Evolutionary conservation across 169 alveolate species (phyloP), one percentile per base, ranked within the genome.

Genomic region (Cryptosporidium tyzzeri): DNA sequence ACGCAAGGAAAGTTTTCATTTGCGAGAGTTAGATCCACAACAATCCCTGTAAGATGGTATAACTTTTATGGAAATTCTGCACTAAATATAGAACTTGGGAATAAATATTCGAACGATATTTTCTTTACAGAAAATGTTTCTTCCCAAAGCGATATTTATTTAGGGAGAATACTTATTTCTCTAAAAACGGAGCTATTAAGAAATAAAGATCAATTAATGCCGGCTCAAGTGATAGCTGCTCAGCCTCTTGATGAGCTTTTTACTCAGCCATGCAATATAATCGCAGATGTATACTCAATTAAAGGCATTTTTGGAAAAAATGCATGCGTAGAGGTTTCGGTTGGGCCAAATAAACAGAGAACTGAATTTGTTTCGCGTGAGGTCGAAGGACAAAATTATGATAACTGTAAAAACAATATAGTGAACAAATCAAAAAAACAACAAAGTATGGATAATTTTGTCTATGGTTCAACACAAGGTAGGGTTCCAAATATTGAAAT

Each of bases 151-250:
- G 93, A 93, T 71, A 89, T 68, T 23, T 96, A 96, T 89, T 84
- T 95, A 53, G 98, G 98, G 16, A 86, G 98, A 85, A 69, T 96
- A 62, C 92, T 96, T 70, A 92, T 96, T 61, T 93, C 97, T 37
- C 94, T 96, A 26, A 95, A 96, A 69, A 97, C 95, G 5, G 97
- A 95, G 86, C 70, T 96, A 26, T 70, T 96, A 61, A 70, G 91
- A 61, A 96, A 92, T 70, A 92, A 92, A 44, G 95, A 94, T 29
- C 96, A 94, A 84, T 91, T 95, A 33, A 89, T 95, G 92, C 93
- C 93, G n/a, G 97, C 98, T 31, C 96, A 94, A 62, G 92, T 94
- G 21, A 93, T 93, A 39, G 91, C 97, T 18, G 95, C 97, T 71
- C 94, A 93, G 69, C 95, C 95, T 0, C 91, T 91, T 59, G 97